Base-by-base conservation (phyloP, 2,329 filamentous ascomycete genomes). In the Polytolypa hystricis region DNA sequence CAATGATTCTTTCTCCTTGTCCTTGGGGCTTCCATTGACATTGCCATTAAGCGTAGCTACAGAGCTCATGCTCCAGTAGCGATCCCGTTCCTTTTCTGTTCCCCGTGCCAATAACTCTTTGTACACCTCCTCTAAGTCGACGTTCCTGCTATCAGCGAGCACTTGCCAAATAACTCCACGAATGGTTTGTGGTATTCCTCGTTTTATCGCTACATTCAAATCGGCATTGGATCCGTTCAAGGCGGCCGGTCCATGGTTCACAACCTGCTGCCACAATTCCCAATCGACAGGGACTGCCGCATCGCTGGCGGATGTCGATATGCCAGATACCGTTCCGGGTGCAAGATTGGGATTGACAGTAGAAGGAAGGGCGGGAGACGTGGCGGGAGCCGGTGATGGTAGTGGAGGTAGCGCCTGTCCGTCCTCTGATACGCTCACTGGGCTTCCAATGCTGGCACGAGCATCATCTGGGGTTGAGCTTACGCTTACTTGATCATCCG, bases 111-210 rank as follows among this genome's bases (percentile, higher is more conserved):
- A 73, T 7, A 98, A 70, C 42, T 93, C 86, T 45, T 73, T 75
- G 62, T 96, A 98, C n/a, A 86, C 74, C 11, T 70, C 64, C 60
- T 98, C 91, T 12, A 98, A 66, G 30, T 93, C 85, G 42, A 89
- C 81, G 49, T 85, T 93, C 60, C 94, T 93, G 64, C 87, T 95
- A 54, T 94, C 85, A 3, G 91, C 86, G 43, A 98, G 66, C 5
- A 96, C 89, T 61, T 98, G 91, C 91, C 91, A 98, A 34, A 98
- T 87, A 2, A 98, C 91, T n/a, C 91, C 93, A 40, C 91, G 79
- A 43, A 98, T 94, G 3, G 87, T 89, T 47, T 81, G 86, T 1
- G 91, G 91, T 39, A 98, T 98, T 20, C 91, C 91, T 26, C 81
- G 83, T 33, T 89, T 84, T 49, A 98, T 95, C 15, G 91, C 87